Evolutionary conservation across 2,329 filamentous ascomycete species (phyloP), one percentile per base, ranked within the genome.

Genomic region (Teratosphaeria destructans): DNA sequence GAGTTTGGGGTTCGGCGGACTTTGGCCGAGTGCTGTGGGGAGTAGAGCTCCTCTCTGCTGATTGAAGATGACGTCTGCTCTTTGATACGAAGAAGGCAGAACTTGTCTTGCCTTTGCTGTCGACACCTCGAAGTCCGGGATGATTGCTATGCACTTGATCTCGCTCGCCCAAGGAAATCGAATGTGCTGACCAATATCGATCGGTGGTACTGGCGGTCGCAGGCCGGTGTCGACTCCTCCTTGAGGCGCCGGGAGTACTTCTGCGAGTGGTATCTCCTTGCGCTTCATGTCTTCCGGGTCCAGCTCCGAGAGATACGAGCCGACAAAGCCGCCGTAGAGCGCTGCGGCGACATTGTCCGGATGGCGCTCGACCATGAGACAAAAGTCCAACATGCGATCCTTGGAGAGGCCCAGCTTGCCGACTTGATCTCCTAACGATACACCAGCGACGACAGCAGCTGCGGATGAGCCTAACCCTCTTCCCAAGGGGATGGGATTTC

Each of bases 101-200:
- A 96, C 93, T 60, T 86, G 85, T 70, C 94, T 85, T 5, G 94
- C 93, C 71, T 90, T 89, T 61, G 93, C 91, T 1, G 94, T 99
- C n/a, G 91, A 85, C 34, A 97, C 92, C 73, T 96, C 89, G 71
- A 97, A 99, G 68, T 96, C 84, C 8, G 94, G 94, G 62, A 99
- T 96, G 68, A 99, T 93, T 65, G 92, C 91, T 65, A 99, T 87
- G 63, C 92, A 93, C 79, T 96, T 97, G 80, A 99, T 96, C 74
- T 95, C 90, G 64, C 86, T 85, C 60, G 90, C 88, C 93, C 93
- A 97, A 52, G 85, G 85, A 75, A 96, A 97, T 75, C 92, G 93
- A 77, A 95, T 92, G 78, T 95, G 95, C 74, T 96, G 92, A 55
- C 93, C 94, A 68, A 99, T 97, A 69, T 91, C 89, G 66, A 87